Conservation (phyloP, 208 protist species). For the Leishmania tarentolae region DNA sequence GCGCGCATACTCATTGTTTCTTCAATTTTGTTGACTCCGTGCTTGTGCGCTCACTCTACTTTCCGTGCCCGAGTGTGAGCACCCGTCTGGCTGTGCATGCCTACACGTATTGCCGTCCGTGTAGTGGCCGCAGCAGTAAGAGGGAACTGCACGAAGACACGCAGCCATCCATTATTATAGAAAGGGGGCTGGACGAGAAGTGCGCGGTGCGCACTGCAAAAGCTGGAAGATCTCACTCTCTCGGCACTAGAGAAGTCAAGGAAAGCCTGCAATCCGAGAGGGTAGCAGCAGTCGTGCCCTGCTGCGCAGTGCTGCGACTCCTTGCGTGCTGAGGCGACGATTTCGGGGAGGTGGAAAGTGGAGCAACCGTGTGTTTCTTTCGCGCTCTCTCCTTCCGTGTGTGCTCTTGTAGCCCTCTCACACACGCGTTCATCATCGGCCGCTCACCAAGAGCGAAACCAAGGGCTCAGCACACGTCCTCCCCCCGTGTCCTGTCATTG, state of each 20-base stretch:
- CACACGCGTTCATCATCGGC: background rate
- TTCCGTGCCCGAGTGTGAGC: background rate
- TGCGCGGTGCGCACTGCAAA: background rate
- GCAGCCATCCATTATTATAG: background rate
- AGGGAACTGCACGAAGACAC: conserved; percentile 2
- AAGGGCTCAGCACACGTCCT: background rate
- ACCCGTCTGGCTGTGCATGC: background rate
- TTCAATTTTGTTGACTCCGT: conserved; percentile 20
- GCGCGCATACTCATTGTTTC: background rate
- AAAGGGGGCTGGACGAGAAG: no score
- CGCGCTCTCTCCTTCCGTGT: background rate
- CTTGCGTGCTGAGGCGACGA: background rate
- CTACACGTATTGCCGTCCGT: conserved; percentile 44
- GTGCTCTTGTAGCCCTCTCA: background rate
- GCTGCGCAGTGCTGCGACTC: background rate
- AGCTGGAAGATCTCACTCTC: background rate
- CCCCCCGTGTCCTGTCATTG: background rate
- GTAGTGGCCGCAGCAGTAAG: background rate
- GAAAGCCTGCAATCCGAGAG: no score
- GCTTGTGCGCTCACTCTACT: background rate
- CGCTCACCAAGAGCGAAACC: background rate
- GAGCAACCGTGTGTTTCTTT: background rate
- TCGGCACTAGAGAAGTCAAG: background rate
- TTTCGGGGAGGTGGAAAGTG: background rate
- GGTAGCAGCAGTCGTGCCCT: background rate